Conservation (phyloP, 2,329 filamentous ascomycete genomes). For the Ophiostoma sp. region DNA sequence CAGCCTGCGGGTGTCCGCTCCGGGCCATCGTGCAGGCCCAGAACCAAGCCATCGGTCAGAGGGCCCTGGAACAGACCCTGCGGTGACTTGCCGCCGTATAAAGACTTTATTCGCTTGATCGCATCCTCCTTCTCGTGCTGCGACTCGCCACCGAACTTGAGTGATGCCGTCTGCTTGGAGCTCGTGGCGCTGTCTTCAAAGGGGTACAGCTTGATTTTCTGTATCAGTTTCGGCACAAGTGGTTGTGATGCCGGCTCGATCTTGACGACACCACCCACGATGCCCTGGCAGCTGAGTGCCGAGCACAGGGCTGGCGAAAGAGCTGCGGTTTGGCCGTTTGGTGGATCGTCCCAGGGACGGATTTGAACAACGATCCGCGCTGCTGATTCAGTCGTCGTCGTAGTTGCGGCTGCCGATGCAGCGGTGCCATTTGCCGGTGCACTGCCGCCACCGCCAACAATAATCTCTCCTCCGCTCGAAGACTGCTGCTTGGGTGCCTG, state of each 20-base stretch:
- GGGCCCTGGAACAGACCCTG: slow-evolving; percentile 73
- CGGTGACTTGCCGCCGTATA: slow-evolving; percentile 56
- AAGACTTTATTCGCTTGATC: slow-evolving; percentile 62
- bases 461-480: slow-evolving; percentile 10
- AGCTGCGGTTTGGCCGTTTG: slow-evolving; percentile 72
- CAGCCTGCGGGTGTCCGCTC: slow-evolving; percentile 45
- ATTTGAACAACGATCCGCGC: slow-evolving; percentile 71
- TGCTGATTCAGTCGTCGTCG: slow-evolving; percentile 45
- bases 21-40: slow-evolving; percentile 54
- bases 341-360: slow-evolving; percentile 76
- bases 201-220: slow-evolving; percentile 70
- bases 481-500: slow-evolving; percentile 54
- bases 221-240: slow-evolving; percentile 47
- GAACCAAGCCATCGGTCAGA: slow-evolving; percentile 78
- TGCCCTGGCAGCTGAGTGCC: slow-evolving; percentile 62
- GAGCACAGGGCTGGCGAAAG: slow-evolving; percentile 73
- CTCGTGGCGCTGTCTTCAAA: slow-evolving; percentile 55
- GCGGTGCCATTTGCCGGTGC: slow-evolving; percentile 20
- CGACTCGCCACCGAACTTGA: slow-evolving; percentile 84
- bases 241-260: slow-evolving; percentile 75
- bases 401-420: neutral
- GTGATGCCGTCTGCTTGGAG: slow-evolving; percentile 49
- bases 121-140: slow-evolving; percentile 76
- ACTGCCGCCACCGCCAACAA: slow-evolving; percentile 51
- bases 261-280: slow-evolving; percentile 82